Evolutionary conservation across 768 basidiomycete species (phyloP).

Genomic region (Lactarius indigo): DNA sequence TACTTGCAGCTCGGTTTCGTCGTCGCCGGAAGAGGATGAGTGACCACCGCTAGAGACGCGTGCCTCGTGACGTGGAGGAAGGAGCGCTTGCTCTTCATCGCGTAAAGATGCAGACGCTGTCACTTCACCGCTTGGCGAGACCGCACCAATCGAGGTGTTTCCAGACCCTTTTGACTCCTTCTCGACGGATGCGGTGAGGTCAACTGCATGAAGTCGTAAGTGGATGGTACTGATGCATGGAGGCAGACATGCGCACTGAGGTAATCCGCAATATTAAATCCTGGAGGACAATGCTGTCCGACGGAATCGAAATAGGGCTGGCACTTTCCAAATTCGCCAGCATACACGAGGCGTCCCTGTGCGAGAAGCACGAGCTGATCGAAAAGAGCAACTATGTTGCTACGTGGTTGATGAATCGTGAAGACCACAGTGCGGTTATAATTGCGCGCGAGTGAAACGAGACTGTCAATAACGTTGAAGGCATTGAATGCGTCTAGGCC

Average conservation of each 20-base stretch:
- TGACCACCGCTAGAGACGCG: slow-evolving; percentile 24
- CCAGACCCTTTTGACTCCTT: slow-evolving; percentile 37
- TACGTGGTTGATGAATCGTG: slow-evolving; percentile 97
- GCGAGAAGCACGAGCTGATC: slow-evolving; percentile 88
- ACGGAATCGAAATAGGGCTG: slow-evolving; percentile 77
- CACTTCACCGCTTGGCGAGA: slow-evolving; percentile 35
- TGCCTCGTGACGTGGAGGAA: not conserved
- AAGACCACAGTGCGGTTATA: slow-evolving; percentile 96
- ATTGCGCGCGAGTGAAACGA: slow-evolving; percentile 78
- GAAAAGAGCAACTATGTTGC: slow-evolving; percentile 95
- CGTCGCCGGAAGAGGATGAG: slow-evolving; percentile 35
- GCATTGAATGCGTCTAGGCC: slow-evolving; percentile 96
- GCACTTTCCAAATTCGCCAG: slow-evolving; percentile 70
- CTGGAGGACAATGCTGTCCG: slow-evolving; percentile 82
- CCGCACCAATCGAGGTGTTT: slow-evolving; percentile 30
- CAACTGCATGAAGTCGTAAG: slow-evolving; percentile 35
- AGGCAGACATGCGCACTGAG: slow-evolving; percentile 56
- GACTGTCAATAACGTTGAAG: slow-evolving; percentile 86
- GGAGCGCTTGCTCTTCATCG: slow-evolving; percentile 70
- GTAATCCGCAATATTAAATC: slow-evolving; percentile 97
- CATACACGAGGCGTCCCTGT: slow-evolving; percentile 79
- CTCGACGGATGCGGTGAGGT: slow-evolving; percentile 43
- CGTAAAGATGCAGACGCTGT: slow-evolving; percentile 38
- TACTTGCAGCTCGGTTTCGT: slow-evolving; percentile 52
- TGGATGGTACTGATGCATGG: not conserved